Percentiles rank a stretch among this genome's conserved stretches.
Evolutionary conservation across 192 early-diverging fungal genomes (phyloP).

Genomic region (Rhizophagus clarus): DNA sequence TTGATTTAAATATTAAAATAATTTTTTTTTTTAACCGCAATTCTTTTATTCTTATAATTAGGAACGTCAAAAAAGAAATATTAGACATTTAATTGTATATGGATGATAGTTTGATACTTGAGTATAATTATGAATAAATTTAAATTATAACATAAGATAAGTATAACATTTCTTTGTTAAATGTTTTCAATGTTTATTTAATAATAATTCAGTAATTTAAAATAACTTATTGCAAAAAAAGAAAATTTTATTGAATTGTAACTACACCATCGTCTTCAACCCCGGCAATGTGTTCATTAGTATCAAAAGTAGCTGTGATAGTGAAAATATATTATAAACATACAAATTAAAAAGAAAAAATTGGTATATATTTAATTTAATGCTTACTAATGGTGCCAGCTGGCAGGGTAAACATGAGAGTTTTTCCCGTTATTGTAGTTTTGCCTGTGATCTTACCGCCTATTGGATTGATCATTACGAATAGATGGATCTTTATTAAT

Average conservation of each 20-base stretch:
- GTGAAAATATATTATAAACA: background rate
- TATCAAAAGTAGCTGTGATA: background rate
- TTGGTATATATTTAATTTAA: background rate
- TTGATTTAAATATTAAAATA: no score
- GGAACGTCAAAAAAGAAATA: no score
- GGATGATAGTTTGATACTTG: no score
- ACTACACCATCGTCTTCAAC: background rate
- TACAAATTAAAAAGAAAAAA: background rate
- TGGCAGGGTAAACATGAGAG: background rate
- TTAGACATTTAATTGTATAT: no score
- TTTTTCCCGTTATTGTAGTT: background rate
- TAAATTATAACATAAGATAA: no score
- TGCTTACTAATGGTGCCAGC: background rate
- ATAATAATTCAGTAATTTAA: no score
- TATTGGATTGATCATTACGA: background rate
- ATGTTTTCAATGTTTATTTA: no score
- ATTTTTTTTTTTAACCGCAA: no score
- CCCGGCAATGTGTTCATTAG: background rate
- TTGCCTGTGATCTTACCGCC: background rate
- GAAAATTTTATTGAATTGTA: background rate
- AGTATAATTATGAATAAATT: no score
- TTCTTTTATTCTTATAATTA: no score
- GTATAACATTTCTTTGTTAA: no score
- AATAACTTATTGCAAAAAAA: background rate
- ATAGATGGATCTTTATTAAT: background rate